Evolutionary conservation across 495 filamentous ascomycete genomes (phyloP), one percentile per base, ranked within the genome.

Genomic region (Viridothelium virens): DNA sequence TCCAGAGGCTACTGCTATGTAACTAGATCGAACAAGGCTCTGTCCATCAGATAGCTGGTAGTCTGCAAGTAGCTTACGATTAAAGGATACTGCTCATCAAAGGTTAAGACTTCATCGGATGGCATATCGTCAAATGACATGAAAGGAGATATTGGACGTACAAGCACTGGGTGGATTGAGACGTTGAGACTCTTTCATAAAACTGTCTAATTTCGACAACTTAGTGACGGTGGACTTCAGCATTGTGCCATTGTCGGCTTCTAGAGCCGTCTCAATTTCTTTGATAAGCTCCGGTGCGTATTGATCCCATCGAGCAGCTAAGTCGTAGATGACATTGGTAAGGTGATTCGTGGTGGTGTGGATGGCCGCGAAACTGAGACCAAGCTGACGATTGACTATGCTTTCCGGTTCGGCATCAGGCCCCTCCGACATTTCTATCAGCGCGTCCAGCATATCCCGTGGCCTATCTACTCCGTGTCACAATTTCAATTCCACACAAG

Each of bases 181-280:
- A 16, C 69, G 47, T 53, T 70, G 69, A 33, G 68, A 70, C 46
- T 70, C 69, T 62, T 67, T 70, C 34, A 66, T 38, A 56, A 70
- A 69, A 38, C 63, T 66, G 25, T 70, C 68, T 6, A 70, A 46
- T 38, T 69, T 70, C 16, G 34, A 46, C 12, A 70, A 37, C 33
- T 69, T 70, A 6, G 69, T 48, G 10, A 70, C 59, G 1, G 67
- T 66, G 34, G 38, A 14, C 67, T 70, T 70, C 33, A 62, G 6
- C 64, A 59, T 31, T 33, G 48, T 38, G 16, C 50, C 64, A n/a
- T 34, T 48, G 38, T 66, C 50, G 16, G 61, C 48, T 6, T 10
- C 48, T 16, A 66, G 14, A 16, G 64, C 64, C 25, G 38, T 12
- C n/a, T 25, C n/a, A 33, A 56, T 31, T 38, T 66, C 50, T 7